Conservation (phyloP, 148 eudicot species). For the Rhododendron ferrugineum region DNA sequence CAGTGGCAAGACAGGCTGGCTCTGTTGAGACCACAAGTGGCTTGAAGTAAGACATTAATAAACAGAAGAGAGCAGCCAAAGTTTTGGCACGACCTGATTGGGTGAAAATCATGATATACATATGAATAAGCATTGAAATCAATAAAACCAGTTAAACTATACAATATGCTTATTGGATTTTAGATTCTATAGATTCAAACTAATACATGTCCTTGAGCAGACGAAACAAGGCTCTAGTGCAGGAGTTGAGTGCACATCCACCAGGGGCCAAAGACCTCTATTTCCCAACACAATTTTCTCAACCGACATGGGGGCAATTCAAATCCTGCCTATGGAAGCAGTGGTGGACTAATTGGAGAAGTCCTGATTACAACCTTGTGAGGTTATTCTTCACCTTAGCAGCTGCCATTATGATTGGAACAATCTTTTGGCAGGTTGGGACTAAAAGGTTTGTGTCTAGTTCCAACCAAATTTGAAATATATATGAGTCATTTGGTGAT, state of each 20-base stretch:
- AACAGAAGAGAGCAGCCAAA: too few relatives aligned
- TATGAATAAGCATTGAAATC: neutral
- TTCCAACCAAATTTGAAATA: neutral
- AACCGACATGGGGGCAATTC: constrained; percentile 34
- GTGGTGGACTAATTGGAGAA: constrained; percentile 46
- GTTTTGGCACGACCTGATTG: neutral
- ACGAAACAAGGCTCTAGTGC: constrained; percentile 33
- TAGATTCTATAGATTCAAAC: neutral
- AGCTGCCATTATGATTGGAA: constrained; percentile 33
- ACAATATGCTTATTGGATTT: neutral
- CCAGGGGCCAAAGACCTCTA: constrained; percentile 33
- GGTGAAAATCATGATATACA: neutral
- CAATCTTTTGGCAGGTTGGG: constrained; percentile 47
- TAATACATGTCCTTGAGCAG: constrained; percentile 14
- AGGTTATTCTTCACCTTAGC: constrained; percentile 32
- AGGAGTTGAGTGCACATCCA: constrained; percentile 30
- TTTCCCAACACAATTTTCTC: constrained; percentile 31
- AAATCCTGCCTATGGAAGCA: constrained; percentile 46
- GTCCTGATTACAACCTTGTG: constrained; percentile 39
- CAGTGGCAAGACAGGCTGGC: neutral
- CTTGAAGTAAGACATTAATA: too few relatives aligned
- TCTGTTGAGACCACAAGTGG: neutral
- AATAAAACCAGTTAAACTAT: neutral
- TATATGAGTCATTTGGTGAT: neutral
- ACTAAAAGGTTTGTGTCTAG: constrained; percentile 13